Base-by-base conservation (phyloP, 2,329 filamentous ascomycete genomes). In the Fusarium clavum region DNA sequence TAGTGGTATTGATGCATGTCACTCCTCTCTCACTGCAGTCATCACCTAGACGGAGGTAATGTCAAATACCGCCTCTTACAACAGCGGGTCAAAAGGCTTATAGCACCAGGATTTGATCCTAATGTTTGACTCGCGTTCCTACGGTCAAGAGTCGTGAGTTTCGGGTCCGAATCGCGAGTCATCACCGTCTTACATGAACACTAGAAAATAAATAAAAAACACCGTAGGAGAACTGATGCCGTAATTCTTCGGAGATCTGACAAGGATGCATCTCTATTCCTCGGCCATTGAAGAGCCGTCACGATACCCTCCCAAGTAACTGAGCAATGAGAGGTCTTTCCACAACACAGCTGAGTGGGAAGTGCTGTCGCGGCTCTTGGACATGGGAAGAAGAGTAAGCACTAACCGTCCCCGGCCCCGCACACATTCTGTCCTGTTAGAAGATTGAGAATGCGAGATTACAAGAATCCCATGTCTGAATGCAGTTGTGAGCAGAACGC, bases 241-340 rank as follows among this genome's bases (percentile, higher is more conserved):
- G 55, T 45, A 49, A 41, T 61, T 49, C 55, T 61, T 16, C 61
- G 63, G 63, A 66, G 55, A 55, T 24, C 43, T 49, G 30, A 49
- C 63, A 61, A 49, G 47, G 61, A 27, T 66, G 45, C 43, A 27
- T 38, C 45, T 32, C 25, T 48, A 55, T 41, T 38, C 16, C 44
- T 43, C 25, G 48, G 62, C 44, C 49, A 66, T 61, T 66, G 48
- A 18, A 11, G 22, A 46, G 61, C 0, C 38, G 55, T 57, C 62
- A 67, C 27, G 56, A 67, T 67, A 40, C 56, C 49, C 62, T 67
- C 57, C 44, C 13, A 41, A 32, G 64, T 14, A 65, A 69, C 66
- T 69, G 54, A 45, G 59, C 66, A 61, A 69, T 65, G 32, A 53
- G 41, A 44, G 11, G 6, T 20, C 32, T 14, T 12, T 8, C 24